Evolutionary conservation across 345 rosid genomes (phyloP), one percentile per base, ranked within the genome.

Genomic region (Gossypium stocksii): DNA sequence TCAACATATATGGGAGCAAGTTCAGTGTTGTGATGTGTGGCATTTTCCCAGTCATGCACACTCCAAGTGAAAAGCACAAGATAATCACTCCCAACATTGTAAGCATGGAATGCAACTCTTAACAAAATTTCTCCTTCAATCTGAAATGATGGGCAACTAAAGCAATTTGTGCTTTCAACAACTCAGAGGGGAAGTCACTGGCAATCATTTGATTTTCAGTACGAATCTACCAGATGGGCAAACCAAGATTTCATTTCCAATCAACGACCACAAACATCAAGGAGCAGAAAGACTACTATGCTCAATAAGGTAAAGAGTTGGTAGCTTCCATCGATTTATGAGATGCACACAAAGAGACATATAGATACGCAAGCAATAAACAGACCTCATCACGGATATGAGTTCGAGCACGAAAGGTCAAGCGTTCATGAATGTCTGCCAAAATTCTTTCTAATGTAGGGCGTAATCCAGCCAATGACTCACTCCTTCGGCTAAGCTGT

Each of bases 371-470:
- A 65, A 67, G 49, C 54, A 70, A 58, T 20, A 70, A 74, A 60
- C 73, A 19, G 65, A 93, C 99, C 95, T 95, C 99, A 76, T 93
- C 99, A 72, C 96, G 86, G 59, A 95, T 91, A 84, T 95, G 85
- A 29, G 98, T 93, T 80, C 99, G 92, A 82, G 98, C 97, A 81
- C 97, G 96, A 82, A 95, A 95, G 64, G 99, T 93, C 81, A 95
- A 81, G 71, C 99, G 89, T 80, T 90, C 99, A 2, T 90, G 92
- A 76, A 95, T 87, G 77, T 95, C 97, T 14, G 90, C 99, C 76
- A 95, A 83, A 71, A 95, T 93, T 89, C 99, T 90, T 83, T 91
- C 88, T 63, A 95, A 68, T 51, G 97, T 95, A 70, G 99, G 98
- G 62, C 86, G 89, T 76, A 95, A 75, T 68, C 99, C 98, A 44